A percentile compares a stretch with the other conserved stretches of the same genome.
phyloP scores from a whole-genome alignment of 2,329 filamentous ascomycete species.

The Botrytis porri region DNA sequence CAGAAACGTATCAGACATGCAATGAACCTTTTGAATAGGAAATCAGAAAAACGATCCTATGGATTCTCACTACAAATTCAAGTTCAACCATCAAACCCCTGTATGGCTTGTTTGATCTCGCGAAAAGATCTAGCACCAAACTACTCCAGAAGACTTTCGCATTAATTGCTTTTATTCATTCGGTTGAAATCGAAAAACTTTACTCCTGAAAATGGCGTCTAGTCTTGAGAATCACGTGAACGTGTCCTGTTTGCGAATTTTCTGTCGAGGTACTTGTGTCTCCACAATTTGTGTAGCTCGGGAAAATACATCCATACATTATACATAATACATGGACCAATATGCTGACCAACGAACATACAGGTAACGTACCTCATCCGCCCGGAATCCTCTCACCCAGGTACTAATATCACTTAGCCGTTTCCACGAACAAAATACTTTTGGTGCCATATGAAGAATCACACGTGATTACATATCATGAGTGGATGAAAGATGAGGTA shows the following conservation, averaged over 20 bases:
- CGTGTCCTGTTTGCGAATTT: background rate
- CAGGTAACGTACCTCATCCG: background rate
- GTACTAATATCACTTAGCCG: slow-evolving; percentile 47
- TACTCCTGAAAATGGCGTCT: background rate
- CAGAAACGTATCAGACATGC: background rate
- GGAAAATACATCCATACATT: background rate
- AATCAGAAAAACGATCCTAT: background rate
- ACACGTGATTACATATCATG: slow-evolving; percentile 80
- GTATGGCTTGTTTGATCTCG: background rate
- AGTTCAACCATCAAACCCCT: background rate
- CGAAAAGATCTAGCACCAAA: background rate
- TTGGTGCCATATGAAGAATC: slow-evolving; percentile 80
- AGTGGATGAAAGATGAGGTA: slow-evolving; percentile 72
- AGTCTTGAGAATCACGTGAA: background rate
- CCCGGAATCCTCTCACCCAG: too few species aligned
- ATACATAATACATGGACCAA: background rate
- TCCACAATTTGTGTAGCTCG: background rate
- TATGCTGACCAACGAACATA: slow-evolving; percentile 8
- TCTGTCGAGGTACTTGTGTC: background rate
- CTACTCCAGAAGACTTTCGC: background rate
- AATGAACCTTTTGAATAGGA: background rate
- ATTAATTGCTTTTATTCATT: background rate
- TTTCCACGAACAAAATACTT: slow-evolving; percentile 63
- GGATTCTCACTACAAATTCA: background rate
- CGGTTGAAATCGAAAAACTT: background rate